A percentile compares a stretch with the other conserved stretches of the same genome.
These are phyloP conservation scores for Candida nemodendra DNA, from an alignment of 805 yeast genomes.

Conservation along the genomic window DNA sequence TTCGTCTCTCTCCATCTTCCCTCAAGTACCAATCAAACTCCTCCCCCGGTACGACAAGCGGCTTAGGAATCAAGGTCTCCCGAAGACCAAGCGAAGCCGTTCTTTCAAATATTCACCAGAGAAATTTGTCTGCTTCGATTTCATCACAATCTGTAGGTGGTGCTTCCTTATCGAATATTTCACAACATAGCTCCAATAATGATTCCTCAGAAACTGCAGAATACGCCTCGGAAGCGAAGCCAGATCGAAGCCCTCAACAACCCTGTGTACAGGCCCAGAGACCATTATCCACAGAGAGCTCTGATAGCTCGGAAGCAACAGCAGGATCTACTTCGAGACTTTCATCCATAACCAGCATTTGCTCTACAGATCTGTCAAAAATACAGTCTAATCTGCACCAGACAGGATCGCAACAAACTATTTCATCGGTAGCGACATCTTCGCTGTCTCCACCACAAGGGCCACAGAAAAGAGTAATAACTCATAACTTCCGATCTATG, in stretches of 20 bases:
- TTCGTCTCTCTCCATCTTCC: constrained; percentile 2
- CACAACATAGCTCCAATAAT: constrained; percentile 1
- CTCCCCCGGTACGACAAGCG: constrained; percentile 10
- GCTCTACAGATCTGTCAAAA: constrained; percentile 19
- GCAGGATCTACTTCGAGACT: constrained; percentile 20
- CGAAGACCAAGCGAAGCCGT: constrained; percentile 30
- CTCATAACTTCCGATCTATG: constrained; percentile 17
- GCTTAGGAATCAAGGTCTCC: constrained; percentile 25
- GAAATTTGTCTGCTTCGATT: constrained; percentile 12
- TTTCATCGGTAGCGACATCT: not conserved
- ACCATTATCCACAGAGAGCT: constrained; percentile 21
- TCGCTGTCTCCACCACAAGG: constrained; percentile 1
- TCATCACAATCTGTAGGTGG: too few species aligned
- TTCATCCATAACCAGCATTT: constrained; percentile 25
- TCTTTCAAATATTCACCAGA: constrained; percentile 9
- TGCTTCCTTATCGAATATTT: too few species aligned
- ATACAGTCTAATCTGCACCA: constrained; percentile 9
- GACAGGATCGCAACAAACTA: not conserved
- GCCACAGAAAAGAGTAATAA: constrained; percentile 4
- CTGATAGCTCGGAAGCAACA: constrained; percentile 21
- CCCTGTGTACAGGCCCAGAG: constrained; percentile 1
- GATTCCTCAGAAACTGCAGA: not conserved
- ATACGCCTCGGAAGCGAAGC: too few species aligned
- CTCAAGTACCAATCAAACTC: constrained; percentile 3
- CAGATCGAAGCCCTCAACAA: too few species aligned